Conservation (phyloP, 2,329 filamentous ascomycete species). For the Westerdykella sp. region DNA sequence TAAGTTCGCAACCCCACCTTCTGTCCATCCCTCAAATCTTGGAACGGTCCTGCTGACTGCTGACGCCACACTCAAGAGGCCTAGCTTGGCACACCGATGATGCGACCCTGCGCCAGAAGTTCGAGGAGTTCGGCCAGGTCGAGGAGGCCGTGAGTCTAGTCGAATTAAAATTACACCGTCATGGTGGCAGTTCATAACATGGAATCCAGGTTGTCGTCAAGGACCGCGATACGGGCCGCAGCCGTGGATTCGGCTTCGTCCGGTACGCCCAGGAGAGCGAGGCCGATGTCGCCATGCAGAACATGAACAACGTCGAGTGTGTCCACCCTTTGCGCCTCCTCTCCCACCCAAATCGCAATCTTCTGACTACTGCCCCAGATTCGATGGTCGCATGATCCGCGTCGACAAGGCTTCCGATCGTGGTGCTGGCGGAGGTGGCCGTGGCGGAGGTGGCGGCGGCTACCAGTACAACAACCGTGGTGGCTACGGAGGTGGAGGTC, state of each 20-base stretch:
- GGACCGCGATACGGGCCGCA: constrained; percentile 92
- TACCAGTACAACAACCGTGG: constrained; percentile 5
- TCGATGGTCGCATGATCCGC: constrained; percentile 89
- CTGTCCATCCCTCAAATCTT: constrained; percentile 7
- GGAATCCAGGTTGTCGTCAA: constrained; percentile 79
- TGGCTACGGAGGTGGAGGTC: constrained; percentile 15
- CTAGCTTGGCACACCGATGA: constrained; percentile 99
- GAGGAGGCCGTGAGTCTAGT: constrained; percentile 81
- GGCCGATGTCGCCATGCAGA: constrained; percentile 67
- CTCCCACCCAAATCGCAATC: not conserved
- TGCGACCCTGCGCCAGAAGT: constrained; percentile 76
- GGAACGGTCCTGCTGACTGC: constrained; percentile 4
- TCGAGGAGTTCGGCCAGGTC: constrained; percentile 82
- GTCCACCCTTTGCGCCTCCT: not conserved
- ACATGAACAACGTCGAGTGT: constrained; percentile 88
- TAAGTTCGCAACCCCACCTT: constrained; percentile 44
- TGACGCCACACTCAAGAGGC: constrained; percentile 57
- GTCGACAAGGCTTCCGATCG: constrained; percentile 91
- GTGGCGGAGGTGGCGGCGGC: constrained; percentile 30
- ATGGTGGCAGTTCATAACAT: constrained; percentile 12
- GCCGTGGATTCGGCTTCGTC: constrained; percentile 96
- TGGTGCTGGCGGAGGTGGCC: constrained; percentile 48
- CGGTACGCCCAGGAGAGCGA: constrained; percentile 73
- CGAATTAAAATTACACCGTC: not conserved
- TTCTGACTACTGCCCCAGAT: constrained; percentile 48